Evolutionary conservation across 768 basidiomycete genomes (phyloP).

Genomic region (Termitomyces sp.): DNA sequence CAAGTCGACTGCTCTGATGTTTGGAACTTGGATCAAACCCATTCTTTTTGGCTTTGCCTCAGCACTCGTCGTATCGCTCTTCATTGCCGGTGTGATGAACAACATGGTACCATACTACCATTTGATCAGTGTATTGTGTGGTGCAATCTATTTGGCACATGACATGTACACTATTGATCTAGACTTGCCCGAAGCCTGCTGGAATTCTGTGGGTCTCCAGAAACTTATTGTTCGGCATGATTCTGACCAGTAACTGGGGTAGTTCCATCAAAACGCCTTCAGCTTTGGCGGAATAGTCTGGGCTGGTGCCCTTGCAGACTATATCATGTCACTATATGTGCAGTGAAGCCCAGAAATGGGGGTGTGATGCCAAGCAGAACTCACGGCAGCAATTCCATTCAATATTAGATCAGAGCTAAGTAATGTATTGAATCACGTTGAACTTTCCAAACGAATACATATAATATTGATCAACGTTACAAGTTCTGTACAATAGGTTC

Average conservation of each 20-base stretch:
- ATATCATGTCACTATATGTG: slow-evolving; percentile 12
- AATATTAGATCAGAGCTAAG: no score
- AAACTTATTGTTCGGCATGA: not conserved
- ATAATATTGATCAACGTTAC: no score
- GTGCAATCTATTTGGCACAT: slow-evolving; percentile 10
- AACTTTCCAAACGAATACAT: no score
- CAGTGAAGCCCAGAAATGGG: no score
- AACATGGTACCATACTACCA: slow-evolving; percentile 16
- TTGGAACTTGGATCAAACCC: slow-evolving; percentile 17
- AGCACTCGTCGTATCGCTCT: slow-evolving; percentile 14
- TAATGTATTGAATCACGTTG: no score
- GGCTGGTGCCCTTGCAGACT: slow-evolving; percentile 15
- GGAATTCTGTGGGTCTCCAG: slow-evolving; percentile 12
- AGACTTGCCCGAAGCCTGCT: slow-evolving; percentile 18
- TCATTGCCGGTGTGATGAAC: slow-evolving; percentile 15
- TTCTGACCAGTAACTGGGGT: not conserved
- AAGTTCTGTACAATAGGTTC: no score
- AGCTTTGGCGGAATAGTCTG: not conserved
- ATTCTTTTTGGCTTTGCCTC: slow-evolving; percentile 14
- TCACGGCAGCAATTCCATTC: no score
- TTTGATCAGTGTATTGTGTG: slow-evolving; percentile 15
- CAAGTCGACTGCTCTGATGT: slow-evolving; percentile 16
- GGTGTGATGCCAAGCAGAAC: no score
- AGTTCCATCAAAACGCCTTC: slow-evolving; percentile 17
- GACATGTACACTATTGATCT: slow-evolving; percentile 15